These are phyloP conservation scores for Fonsecaea pugnacius DNA, from an alignment of 2,329 filamentous ascomycete species.

Conservation along the genomic window DNA sequence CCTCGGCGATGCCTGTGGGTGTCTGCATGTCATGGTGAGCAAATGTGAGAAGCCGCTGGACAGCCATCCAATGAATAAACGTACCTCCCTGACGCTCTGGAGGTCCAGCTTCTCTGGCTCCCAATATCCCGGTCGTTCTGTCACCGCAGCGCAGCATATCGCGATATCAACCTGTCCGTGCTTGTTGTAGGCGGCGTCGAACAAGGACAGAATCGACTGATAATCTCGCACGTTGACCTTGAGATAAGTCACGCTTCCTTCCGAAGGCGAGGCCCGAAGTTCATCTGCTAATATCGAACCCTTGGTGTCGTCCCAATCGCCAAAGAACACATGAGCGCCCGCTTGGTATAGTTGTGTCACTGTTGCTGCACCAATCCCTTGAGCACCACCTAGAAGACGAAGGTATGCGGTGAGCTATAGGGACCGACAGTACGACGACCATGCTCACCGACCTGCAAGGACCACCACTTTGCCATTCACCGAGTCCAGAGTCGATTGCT, in stretches of 20 bases:
- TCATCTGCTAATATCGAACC: conserved; percentile 39
- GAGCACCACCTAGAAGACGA: conserved; percentile 40
- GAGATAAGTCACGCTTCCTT: conserved; percentile 33
- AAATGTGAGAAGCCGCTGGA: not conserved
- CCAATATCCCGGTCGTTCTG: conserved; percentile 43
- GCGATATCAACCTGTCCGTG: conserved; percentile 55
- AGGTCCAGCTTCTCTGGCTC: conserved; percentile 32
- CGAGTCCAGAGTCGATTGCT: conserved; percentile 25
- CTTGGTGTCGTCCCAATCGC: conserved; percentile 42
- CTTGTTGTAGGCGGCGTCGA: conserved; percentile 50
- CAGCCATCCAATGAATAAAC: not conserved
- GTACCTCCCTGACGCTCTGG: conserved; percentile 30
- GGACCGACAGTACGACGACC: not conserved
- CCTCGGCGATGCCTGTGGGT: conserved; percentile 30
- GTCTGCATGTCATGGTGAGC: conserved; percentile 17
- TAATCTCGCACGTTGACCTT: conserved; percentile 52
- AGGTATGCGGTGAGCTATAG: not conserved
- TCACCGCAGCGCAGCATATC: conserved; percentile 54
- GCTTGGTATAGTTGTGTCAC: conserved; percentile 46
- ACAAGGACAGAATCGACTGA: conserved; percentile 51
- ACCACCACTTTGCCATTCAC: conserved; percentile 33
- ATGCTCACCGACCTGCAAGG: conserved; percentile 25
- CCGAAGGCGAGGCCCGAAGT: conserved; percentile 13
- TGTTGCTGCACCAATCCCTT: conserved; percentile 53
- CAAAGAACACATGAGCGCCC: conserved; percentile 52